Conservation (phyloP, 257 asterid species). For the Lycium ferocissimum region DNA sequence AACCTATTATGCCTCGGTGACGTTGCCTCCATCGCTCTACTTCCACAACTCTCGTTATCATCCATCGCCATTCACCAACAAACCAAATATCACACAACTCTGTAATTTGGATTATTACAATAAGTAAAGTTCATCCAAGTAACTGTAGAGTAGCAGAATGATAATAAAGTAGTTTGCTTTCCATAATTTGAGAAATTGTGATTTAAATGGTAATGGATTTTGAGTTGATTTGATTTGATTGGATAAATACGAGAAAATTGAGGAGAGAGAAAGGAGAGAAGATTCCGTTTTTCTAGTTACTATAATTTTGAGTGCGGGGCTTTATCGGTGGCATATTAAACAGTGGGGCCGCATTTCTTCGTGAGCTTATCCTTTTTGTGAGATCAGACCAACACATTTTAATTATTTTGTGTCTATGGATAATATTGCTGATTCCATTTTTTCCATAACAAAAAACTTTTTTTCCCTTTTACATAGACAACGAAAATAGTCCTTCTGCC, state of each 20-base stretch:
- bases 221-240: slow-evolving; percentile 25
- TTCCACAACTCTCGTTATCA: slow-evolving; percentile 60
- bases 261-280: slow-evolving; percentile 25
- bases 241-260: neutral
- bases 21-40: slow-evolving; percentile 48
- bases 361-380: slow-evolving; percentile 29
- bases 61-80: slow-evolving; percentile 41
- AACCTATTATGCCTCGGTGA: slow-evolving; percentile 50
- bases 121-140: neutral
- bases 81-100: no score
- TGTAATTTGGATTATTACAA: neutral
- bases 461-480: neutral
- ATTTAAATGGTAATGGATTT: no score
- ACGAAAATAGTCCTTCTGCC: neutral
- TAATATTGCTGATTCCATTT: neutral
- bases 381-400: neutral
- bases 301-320: neutral
- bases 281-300: slow-evolving; percentile 28
- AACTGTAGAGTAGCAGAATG: neutral
- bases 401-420: neutral
- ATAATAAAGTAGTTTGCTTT: neutral
- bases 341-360: neutral
- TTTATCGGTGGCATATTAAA: no score
- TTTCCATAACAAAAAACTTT: neutral
- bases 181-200: neutral